Evolutionary conservation across 2,329 filamentous ascomycete genomes (phyloP).

Genomic region (Pezicula rhizophila): DNA sequence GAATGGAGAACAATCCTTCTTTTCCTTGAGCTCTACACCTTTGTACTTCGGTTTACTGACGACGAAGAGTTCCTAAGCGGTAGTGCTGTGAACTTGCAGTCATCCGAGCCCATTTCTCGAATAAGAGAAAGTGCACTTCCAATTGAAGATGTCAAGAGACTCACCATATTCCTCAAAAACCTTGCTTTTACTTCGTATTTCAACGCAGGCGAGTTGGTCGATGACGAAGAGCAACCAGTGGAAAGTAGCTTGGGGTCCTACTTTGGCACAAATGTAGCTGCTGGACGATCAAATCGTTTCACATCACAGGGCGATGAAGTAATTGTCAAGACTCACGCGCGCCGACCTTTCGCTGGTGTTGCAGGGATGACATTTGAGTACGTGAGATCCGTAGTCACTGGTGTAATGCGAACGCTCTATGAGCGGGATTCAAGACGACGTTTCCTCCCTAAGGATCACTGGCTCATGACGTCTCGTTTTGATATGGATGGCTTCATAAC

Average conservation of each 20-base stretch:
- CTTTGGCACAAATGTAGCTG: slow-evolving; percentile 29
- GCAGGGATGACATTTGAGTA: slow-evolving; percentile 71
- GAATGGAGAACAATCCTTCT: slow-evolving; percentile 88
- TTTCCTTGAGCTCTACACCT: slow-evolving; percentile 91
- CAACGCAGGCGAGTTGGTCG: slow-evolving; percentile 61
- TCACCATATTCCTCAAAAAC: slow-evolving; percentile 85
- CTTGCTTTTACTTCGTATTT: slow-evolving; percentile 86
- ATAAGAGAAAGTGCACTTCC: slow-evolving; percentile 62
- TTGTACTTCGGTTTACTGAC: slow-evolving; percentile 86
- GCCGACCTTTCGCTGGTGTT: slow-evolving; percentile 50
- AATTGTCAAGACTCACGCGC: slow-evolving; percentile 13
- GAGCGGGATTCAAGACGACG: slow-evolving; percentile 84
- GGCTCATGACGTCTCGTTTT: slow-evolving; percentile 85
- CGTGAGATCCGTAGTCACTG: slow-evolving; percentile 73
- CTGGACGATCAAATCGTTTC: slow-evolving; percentile 9
- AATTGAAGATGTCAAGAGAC: slow-evolving; percentile 61
- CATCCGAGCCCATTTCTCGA: slow-evolving; percentile 37
- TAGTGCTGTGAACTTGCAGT: slow-evolving; percentile 34
- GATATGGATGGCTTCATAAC: slow-evolving; percentile 85
- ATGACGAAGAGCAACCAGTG: slow-evolving; percentile 31
- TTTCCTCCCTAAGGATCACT: slow-evolving; percentile 79
- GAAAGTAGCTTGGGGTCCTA: slow-evolving; percentile 38
- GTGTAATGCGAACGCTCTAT: slow-evolving; percentile 79
- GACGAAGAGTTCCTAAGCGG: slow-evolving; percentile 88
- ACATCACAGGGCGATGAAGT: slow-evolving; percentile 11